These are phyloP conservation scores for Stephanodiscus triporus DNA, from an alignment of 108 stramenopile genomes.

Conservation along the genomic window DNA sequence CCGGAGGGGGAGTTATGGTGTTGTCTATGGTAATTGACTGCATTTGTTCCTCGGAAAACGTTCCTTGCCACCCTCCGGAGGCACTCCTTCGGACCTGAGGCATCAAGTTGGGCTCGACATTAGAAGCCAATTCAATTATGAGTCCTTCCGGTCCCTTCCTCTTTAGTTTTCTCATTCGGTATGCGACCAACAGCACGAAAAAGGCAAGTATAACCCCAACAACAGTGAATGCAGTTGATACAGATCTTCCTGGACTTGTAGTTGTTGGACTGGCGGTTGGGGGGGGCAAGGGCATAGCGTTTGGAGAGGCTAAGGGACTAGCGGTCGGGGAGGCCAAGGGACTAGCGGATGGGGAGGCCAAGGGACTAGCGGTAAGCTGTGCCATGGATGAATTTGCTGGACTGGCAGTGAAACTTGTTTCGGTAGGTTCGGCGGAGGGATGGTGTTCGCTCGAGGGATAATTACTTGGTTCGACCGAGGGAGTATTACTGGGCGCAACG, in stretches of 20 bases:
- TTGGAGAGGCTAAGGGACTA: neutral
- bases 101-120: slow-evolving; percentile 6
- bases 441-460: neutral
- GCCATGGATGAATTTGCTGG: neutral
- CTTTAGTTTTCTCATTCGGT: neutral
- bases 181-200: slow-evolving; percentile 1
- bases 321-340: neutral
- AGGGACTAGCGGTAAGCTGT: neutral
- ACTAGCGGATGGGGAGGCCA: neutral
- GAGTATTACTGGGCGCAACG: neutral
- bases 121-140: neutral
- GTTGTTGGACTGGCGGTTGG: neutral
- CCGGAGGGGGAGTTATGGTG: no score
- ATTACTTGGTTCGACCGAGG: neutral
- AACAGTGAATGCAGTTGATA: neutral
- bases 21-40: no score
- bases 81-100: slow-evolving; percentile 39
- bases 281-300: neutral
- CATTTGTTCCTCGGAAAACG: slow-evolving; percentile 35
- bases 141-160: neutral
- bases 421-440: neutral
- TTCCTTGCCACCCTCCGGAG: slow-evolving; percentile 43
- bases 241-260: neutral
- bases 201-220: neutral
- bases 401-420: neutral